A percentile compares a stretch with the other conserved stretches of the same genome.
Conservation (phyloP, 306 rosid genomes). For the Oxytropis ochrocephala region DNA sequence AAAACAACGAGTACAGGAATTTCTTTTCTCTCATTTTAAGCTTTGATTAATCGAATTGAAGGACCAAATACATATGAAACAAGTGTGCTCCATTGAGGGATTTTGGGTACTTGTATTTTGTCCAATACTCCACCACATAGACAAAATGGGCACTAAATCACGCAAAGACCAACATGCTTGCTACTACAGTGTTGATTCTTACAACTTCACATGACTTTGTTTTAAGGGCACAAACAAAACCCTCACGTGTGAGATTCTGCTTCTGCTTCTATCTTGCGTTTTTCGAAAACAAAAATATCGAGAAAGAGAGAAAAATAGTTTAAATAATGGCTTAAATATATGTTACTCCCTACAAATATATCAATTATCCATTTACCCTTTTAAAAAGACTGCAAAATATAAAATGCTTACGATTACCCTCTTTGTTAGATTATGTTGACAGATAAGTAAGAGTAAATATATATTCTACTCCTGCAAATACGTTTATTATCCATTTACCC, state of each 20-base stretch:
- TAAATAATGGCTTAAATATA: too few relatives aligned
- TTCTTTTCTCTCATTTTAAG: too few relatives aligned
- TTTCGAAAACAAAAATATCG: too few relatives aligned
- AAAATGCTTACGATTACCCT: too few relatives aligned
- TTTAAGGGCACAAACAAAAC: slow-evolving; percentile 28
- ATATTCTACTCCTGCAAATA: too few relatives aligned
- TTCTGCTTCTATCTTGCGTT: neutral
- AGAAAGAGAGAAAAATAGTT: neutral
- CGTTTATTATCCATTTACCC: too few relatives aligned
- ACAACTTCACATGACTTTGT: slow-evolving; percentile 40
- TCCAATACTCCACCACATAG: neutral
- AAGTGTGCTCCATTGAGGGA: neutral
- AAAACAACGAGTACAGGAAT: too few relatives aligned
- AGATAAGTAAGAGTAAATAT: too few relatives aligned
- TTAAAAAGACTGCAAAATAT: too few relatives aligned
- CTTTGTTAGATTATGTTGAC: too few relatives aligned
- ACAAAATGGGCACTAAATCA: slow-evolving; percentile 11
- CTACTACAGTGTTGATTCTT: slow-evolving; percentile 24
- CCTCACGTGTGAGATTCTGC: slow-evolving; percentile 56
- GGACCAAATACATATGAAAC: slow-evolving; percentile 4
- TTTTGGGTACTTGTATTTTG: slow-evolving; percentile 10
- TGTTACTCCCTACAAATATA: too few relatives aligned
- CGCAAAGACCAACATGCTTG: slow-evolving; percentile 45
- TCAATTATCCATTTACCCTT: too few relatives aligned
- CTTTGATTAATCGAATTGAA: neutral